Conservation (phyloP, 75 land plant genomes). For the Pinus taeda region DNA sequence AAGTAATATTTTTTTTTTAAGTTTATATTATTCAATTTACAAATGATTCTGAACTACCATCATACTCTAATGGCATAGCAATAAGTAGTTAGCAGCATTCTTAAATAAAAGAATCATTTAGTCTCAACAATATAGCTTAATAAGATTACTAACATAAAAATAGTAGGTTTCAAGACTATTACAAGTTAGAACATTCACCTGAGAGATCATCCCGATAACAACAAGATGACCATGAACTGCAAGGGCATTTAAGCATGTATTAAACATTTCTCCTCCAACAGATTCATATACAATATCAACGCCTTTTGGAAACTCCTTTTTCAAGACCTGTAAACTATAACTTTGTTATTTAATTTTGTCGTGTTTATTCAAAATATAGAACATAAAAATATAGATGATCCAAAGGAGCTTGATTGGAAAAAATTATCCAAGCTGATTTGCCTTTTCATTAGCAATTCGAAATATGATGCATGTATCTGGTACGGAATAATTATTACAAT, state of each 20-base stretch:
- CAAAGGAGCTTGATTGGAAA: neutral
- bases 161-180: neutral
- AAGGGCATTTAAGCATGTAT: conserved; percentile 84
- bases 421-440: neutral
- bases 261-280: conserved; percentile 96
- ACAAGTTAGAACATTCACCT: conserved; percentile 38
- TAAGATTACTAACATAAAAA: neutral
- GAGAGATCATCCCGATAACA: conserved; percentile 98
- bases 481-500: too few relatives aligned
- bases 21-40: too few relatives aligned
- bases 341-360: neutral
- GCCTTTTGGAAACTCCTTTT: conserved; percentile 86
- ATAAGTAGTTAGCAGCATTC: neutral
- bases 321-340: conserved; percentile 65
- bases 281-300: conserved; percentile 91
- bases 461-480: too few relatives aligned
- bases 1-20: too few relatives aligned
- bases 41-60: too few relatives aligned
- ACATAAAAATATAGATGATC: neutral
- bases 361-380: neutral
- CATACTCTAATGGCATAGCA: neutral
- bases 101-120: neutral
- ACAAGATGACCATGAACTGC: conserved; percentile 77
- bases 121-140: neutral
- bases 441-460: too few relatives aligned